These are phyloP conservation scores for Podaxis pistillaris DNA, from an alignment of 768 basidiomycete species.

Conservation along the genomic window DNA sequence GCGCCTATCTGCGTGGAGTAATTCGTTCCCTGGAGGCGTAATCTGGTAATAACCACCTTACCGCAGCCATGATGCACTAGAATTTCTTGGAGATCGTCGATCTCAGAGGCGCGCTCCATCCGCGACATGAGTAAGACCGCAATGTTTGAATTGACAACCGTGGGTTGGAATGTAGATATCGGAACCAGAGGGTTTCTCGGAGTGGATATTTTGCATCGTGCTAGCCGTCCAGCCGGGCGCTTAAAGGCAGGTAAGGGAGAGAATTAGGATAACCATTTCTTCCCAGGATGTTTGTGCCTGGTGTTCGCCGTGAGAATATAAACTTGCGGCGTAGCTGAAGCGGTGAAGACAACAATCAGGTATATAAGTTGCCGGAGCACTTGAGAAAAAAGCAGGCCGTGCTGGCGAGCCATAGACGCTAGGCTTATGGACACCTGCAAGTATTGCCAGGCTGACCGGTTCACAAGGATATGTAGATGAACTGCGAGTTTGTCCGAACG, in stretches of 20 bases:
- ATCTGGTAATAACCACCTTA: neutral
- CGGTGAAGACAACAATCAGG: neutral
- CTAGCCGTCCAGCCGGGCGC: neutral
- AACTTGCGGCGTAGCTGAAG: neutral
- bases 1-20: neutral
- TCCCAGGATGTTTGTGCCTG: neutral
- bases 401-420: neutral
- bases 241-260: no score
- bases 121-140: neutral
- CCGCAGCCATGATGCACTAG: slow-evolving; percentile 4
- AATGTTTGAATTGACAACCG: neutral
- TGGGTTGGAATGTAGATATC: neutral
- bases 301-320: neutral
- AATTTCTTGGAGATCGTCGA: neutral
- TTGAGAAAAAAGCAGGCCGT: neutral
- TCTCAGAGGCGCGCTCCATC: neutral
- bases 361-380: neutral
- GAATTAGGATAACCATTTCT: neutral
- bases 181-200: neutral
- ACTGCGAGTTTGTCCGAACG: neutral
- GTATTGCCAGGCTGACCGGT: neutral
- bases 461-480: neutral
- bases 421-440: neutral
- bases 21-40: neutral
- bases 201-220: neutral